A percentile compares a stretch with the other conserved stretches of the same genome.
Conservation (phyloP, 2,329 filamentous ascomycete species). For the Trichophyton benhamiae region DNA sequence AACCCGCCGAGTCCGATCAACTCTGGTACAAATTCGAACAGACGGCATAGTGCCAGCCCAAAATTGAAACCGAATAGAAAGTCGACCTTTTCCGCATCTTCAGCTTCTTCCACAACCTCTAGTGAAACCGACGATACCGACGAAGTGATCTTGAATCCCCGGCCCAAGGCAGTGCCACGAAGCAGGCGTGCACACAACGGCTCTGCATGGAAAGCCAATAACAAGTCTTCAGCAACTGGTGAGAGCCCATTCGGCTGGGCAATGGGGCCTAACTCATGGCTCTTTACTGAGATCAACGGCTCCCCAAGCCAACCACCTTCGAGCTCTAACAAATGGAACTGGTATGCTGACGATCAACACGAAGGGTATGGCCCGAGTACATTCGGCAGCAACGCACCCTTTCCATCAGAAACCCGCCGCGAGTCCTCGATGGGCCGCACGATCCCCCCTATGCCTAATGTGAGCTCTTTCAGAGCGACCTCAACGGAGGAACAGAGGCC, state of each 20-base stretch:
- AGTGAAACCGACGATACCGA: conserved; percentile 23
- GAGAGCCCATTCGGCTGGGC: conserved; percentile 19
- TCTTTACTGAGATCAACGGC: conserved; percentile 14
- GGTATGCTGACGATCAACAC: conserved; percentile 19
- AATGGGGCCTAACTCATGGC: conserved; percentile 12
- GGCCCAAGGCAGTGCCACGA: conserved; percentile 32
- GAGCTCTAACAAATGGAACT: conserved; percentile 12
- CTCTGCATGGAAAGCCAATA: conserved; percentile 18
- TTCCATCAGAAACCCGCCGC: neutral
- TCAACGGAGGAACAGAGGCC: neutral
- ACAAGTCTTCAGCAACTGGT: conserved; percentile 16
- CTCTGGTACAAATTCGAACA: conserved; percentile 17
- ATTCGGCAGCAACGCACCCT: neutral
- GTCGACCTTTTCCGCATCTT: conserved; percentile 18
- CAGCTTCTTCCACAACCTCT: conserved; percentile 26
- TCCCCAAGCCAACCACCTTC: neutral
- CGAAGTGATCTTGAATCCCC: conserved; percentile 21
- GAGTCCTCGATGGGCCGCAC: neutral
- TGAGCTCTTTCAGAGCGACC: neutral
- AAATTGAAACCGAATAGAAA: conserved; percentile 25
- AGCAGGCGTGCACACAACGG: conserved; percentile 23
- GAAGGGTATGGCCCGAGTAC: conserved; percentile 24
- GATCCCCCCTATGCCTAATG: conserved; percentile 3
- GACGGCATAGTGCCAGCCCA: conserved; percentile 36
- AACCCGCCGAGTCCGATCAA: conserved; percentile 26